Conservation (phyloP, 1,284 basidiomycete genomes). For the Rhodotorula sp. region DNA sequence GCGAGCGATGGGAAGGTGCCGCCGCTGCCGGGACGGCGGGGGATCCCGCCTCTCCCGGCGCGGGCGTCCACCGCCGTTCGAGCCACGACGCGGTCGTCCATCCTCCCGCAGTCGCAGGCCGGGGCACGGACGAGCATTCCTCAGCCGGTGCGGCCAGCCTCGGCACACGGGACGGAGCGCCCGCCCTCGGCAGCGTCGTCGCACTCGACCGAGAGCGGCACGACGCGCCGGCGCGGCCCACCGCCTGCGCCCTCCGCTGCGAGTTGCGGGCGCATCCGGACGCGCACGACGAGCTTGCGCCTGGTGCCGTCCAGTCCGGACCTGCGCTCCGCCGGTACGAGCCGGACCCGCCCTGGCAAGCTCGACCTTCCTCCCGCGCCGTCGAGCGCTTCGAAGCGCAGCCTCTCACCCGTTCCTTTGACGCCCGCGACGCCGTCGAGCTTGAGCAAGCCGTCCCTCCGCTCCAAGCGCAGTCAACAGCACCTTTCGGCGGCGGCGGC, state of each 20-base stretch:
- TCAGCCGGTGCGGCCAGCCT: conserved; percentile 21
- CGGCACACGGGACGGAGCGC: conserved; percentile 15
- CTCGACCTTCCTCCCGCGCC: background rate
- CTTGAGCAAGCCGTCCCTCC: background rate
- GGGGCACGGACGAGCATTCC: background rate
- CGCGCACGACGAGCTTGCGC: conserved; percentile 10
- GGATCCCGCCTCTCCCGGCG: background rate
- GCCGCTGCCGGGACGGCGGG: background rate
- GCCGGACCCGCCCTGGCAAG: background rate
- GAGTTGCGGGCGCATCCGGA: conserved; percentile 12
- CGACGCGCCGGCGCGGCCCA: background rate
- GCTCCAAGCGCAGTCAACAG: conserved; percentile 20
- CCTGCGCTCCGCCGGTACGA: background rate
- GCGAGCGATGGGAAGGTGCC: conserved; percentile 6
- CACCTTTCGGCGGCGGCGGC: conserved; percentile 4
- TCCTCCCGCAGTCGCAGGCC: background rate
- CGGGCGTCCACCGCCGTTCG: background rate
- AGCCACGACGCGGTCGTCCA: background rate
- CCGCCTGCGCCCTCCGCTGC: conserved; percentile 23
- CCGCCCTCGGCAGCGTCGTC: conserved; percentile 1
- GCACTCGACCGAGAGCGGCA: background rate
- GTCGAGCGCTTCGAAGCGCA: background rate
- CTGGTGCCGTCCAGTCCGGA: background rate
- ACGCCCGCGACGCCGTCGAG: background rate
- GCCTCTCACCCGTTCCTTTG: conserved; percentile 2